Percentiles rank a stretch among this genome's conserved stretches.
These are phyloP conservation scores for Davidsoniella eucalypti DNA, from an alignment of 2,329 filamentous ascomycete genomes.

Conservation along the genomic window DNA sequence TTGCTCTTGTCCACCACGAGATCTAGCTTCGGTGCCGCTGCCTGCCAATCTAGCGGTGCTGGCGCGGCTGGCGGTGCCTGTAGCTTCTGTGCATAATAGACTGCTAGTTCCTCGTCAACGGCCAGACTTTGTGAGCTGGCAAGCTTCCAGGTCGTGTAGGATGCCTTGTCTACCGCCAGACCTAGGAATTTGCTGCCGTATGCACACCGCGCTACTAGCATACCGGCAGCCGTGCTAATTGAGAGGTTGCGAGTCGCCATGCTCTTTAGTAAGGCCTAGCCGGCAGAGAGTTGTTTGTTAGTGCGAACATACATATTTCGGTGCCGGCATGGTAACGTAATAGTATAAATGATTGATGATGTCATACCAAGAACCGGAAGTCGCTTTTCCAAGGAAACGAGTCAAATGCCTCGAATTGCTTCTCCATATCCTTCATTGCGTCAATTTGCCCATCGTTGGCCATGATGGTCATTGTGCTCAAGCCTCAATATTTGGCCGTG, in stretches of 20 bases:
- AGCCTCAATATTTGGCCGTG: too few relatives aligned
- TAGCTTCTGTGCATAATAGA: slow-evolving; percentile 11
- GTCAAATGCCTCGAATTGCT: slow-evolving; percentile 42
- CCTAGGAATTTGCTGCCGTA: slow-evolving; percentile 41
- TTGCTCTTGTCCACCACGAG: slow-evolving; percentile 27
- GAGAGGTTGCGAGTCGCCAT: slow-evolving; percentile 33
- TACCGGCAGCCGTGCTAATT: slow-evolving; percentile 25
- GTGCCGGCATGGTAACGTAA: too few relatives aligned
- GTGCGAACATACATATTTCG: too few relatives aligned
- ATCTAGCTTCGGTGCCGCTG: slow-evolving; percentile 31
- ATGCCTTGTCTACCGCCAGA: slow-evolving; percentile 44
- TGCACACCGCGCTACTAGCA: slow-evolving; percentile 39
- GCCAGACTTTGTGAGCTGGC: too few relatives aligned
- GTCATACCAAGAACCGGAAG: slow-evolving; percentile 45
- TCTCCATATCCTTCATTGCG: slow-evolving; percentile 12
- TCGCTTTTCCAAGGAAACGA: slow-evolving; percentile 52
- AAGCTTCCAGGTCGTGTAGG: slow-evolving; percentile 45
- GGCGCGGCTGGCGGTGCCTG: background rate
- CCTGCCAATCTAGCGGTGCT: slow-evolving; percentile 28
- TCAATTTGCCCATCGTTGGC: too few relatives aligned
- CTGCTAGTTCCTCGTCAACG: slow-evolving; percentile 24
- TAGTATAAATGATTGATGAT: background rate
- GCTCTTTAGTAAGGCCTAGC: slow-evolving; percentile 22
- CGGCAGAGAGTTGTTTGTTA: background rate
- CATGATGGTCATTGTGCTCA: too few relatives aligned